Conservation (phyloP, 2,329 filamentous ascomycete genomes). For the Pseudocercospora pini-densiflorae region DNA sequence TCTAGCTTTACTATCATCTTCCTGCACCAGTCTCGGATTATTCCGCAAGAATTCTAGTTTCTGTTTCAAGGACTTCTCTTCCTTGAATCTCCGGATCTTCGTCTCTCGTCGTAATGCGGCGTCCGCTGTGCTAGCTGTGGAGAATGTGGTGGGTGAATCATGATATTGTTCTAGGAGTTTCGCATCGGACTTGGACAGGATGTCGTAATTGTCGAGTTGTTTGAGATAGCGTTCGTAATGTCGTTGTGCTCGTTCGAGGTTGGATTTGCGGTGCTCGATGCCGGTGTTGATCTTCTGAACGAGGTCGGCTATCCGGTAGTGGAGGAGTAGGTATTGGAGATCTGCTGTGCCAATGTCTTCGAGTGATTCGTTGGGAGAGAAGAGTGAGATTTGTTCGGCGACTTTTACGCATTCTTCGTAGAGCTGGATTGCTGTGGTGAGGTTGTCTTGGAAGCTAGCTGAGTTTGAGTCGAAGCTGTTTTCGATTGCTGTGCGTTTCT, state of each 20-base stretch:
- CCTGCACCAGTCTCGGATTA: slow-evolving; percentile 65
- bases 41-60: slow-evolving; percentile 73
- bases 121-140: slow-evolving; percentile 68
- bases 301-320: slow-evolving; percentile 80
- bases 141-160: slow-evolving; percentile 74
- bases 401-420: slow-evolving; percentile 76
- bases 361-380: slow-evolving; percentile 85
- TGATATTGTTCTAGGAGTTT: slow-evolving; percentile 74
- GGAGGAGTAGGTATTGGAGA: slow-evolving; percentile 79
- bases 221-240: slow-evolving; percentile 80
- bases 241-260: slow-evolving; percentile 67
- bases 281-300: slow-evolving; percentile 66
- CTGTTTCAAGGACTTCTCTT: slow-evolving; percentile 82
- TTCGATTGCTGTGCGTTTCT: slow-evolving; percentile 62
- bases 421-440: slow-evolving; percentile 68
- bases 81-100: slow-evolving; percentile 83
- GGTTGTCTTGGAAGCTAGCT: slow-evolving; percentile 67
- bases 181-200: slow-evolving; percentile 68
- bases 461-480: slow-evolving; percentile 67
- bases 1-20: slow-evolving; percentile 84
- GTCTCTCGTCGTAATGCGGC: slow-evolving; percentile 73
- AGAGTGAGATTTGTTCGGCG: slow-evolving; percentile 74
- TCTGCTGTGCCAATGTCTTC: slow-evolving; percentile 88
- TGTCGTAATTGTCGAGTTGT: slow-evolving; percentile 75
- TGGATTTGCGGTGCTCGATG: slow-evolving; percentile 61